Conservation (phyloP, 805 yeast genomes). For the Candida broadrunensis region DNA sequence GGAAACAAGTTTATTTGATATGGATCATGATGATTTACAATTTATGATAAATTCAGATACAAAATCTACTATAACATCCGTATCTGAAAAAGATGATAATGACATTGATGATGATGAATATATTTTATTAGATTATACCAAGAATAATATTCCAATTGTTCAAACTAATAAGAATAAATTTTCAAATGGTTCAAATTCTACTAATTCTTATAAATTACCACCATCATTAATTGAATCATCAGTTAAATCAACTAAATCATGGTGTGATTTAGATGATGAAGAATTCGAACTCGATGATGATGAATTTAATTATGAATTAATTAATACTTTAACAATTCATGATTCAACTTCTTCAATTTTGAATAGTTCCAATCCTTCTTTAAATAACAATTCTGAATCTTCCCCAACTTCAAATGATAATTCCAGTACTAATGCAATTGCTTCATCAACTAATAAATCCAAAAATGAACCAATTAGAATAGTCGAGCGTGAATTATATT, state of each 20-base stretch:
- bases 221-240: constrained; percentile 34
- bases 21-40: constrained; percentile 23
- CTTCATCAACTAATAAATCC: not conserved
- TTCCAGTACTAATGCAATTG: not conserved
- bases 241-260: constrained; percentile 25
- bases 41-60: not conserved
- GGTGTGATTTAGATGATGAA: constrained; percentile 33
- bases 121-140: constrained; percentile 1
- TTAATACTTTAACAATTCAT: not conserved
- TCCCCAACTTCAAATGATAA: not conserved
- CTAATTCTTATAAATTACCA: constrained; percentile 5
- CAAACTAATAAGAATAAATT: not conserved
- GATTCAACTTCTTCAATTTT: not conserved
- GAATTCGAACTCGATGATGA: constrained; percentile 5
- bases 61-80: not conserved
- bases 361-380: not conserved
- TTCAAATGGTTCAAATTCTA: not conserved
- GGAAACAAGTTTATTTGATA: constrained; percentile 32
- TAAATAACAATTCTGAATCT: not conserved
- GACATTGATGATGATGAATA: not conserved
- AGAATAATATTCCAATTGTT: not conserved
- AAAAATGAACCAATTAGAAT: not conserved
- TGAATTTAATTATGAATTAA: not conserved
- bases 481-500: not conserved
- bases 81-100: not conserved